phyloP scores from a whole-genome alignment of 169 alveolate genomes.

The Plasmodium gonderi region DNA sequence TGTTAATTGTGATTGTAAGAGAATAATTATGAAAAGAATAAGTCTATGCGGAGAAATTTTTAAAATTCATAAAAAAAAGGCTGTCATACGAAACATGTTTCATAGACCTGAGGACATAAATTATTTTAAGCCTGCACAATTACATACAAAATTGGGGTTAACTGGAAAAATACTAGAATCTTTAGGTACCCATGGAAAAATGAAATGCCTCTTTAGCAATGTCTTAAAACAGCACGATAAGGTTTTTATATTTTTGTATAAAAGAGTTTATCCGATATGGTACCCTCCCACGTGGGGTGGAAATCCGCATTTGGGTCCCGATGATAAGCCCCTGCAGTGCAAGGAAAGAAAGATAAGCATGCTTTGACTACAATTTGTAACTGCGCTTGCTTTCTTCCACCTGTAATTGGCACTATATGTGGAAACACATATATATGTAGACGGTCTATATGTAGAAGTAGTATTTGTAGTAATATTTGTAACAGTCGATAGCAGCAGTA shows the following conservation, averaged over 20 bases:
- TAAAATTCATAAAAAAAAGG: slow-evolving; percentile 95
- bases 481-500: too few relatives aligned
- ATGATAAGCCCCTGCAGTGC: slow-evolving; percentile 28
- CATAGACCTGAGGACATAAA: slow-evolving; percentile 96
- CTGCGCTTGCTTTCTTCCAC: too few relatives aligned
- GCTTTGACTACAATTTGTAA: neutral
- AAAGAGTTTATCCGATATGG: slow-evolving; percentile 95
- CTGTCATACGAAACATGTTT: slow-evolving; percentile 98
- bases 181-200: slow-evolving; percentile 99
- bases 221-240: slow-evolving; percentile 95
- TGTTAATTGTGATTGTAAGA: slow-evolving; percentile 92
- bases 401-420: too few relatives aligned
- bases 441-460: too few relatives aligned
- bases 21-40: slow-evolving; percentile 96
- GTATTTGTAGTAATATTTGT: too few relatives aligned
- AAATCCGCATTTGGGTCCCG: slow-evolving; percentile 61
- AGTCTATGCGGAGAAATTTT: slow-evolving; percentile 97
- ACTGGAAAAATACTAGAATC: slow-evolving; percentile 97
- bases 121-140: slow-evolving; percentile 97
- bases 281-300: slow-evolving; percentile 84
- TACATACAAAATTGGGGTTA: slow-evolving; percentile 96
- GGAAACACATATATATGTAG: too few relatives aligned
- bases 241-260: slow-evolving; percentile 93
- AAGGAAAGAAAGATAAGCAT: neutral
- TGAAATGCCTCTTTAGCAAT: slow-evolving; percentile 98